Conservation (phyloP, 495 filamentous ascomycete species). For the Hamigera avellanea region DNA sequence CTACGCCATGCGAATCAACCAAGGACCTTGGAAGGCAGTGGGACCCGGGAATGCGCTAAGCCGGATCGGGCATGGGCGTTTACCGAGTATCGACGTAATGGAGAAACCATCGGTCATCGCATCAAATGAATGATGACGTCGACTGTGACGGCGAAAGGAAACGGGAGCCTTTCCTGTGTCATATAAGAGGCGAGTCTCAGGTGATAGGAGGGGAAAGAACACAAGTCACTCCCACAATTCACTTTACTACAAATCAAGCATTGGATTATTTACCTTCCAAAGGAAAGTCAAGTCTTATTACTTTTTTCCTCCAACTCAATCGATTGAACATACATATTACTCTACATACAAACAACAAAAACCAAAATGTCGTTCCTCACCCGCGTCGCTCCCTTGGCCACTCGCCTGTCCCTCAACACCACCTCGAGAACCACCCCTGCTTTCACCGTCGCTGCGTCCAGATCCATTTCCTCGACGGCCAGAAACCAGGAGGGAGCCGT, state of each 20-base stretch:
- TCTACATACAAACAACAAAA: constrained; percentile 1
- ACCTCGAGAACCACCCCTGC: constrained; percentile 4
- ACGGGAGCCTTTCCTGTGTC: constrained; percentile 5
- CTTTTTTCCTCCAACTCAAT: too few relatives aligned
- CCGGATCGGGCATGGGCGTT: constrained; percentile 1
- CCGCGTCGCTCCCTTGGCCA: constrained; percentile 5
- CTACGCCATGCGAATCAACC: too few relatives aligned
- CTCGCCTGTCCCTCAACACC: background rate
- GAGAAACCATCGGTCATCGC: background rate
- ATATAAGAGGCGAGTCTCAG: background rate
- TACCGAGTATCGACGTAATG: constrained; percentile 21
- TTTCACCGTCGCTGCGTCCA: constrained; percentile 7
- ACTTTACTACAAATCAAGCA: too few relatives aligned
- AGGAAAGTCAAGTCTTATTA: too few relatives aligned
- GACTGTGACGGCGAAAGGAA: constrained; percentile 13
- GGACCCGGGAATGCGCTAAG: background rate
- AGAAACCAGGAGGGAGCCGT: constrained; percentile 25
- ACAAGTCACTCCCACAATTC: too few relatives aligned
- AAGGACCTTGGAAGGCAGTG: too few relatives aligned
- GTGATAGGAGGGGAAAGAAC: too few relatives aligned
- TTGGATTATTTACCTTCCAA: too few relatives aligned
- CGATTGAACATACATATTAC: too few relatives aligned
- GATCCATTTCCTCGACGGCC: constrained; percentile 23
- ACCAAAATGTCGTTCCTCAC: constrained; percentile 17
- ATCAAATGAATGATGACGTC: background rate